These are phyloP conservation scores for Earliella scabrosa DNA, from an alignment of 1,284 basidiomycete genomes.

Conservation along the genomic window DNA sequence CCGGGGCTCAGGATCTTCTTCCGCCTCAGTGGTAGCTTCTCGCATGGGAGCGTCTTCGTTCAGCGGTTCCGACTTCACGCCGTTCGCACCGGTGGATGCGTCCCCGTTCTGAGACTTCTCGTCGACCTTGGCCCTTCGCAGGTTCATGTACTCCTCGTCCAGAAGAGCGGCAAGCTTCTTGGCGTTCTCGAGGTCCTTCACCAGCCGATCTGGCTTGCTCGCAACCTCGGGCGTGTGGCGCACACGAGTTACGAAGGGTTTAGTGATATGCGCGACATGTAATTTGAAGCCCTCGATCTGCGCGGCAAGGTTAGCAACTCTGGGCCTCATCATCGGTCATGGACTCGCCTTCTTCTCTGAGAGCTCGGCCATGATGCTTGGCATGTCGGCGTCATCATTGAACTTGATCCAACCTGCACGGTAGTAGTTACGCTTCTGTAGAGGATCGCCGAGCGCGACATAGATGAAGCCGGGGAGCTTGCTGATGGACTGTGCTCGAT, in stretches of 20 bases:
- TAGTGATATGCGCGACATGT: conserved; percentile 83
- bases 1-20: conserved; percentile 58
- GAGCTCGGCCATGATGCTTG: conserved; percentile 69
- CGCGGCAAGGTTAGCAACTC: conserved; percentile 1
- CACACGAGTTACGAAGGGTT: conserved; percentile 77
- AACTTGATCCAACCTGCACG: conserved; percentile 93
- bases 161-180: conserved; percentile 71
- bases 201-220: conserved; percentile 76
- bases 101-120: conserved; percentile 26
- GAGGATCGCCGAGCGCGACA: conserved; percentile 87
- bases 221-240: conserved; percentile 83
- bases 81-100: conserved; percentile 18
- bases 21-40: conserved; percentile 47
- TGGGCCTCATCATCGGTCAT: neutral
- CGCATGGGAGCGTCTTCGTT: conserved; percentile 49
- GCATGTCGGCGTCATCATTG: conserved; percentile 81
- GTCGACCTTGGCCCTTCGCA: conserved; percentile 51
- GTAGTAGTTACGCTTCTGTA: conserved; percentile 89
- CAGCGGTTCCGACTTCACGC: conserved; percentile 20
- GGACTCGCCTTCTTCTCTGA: conserved; percentile 79
- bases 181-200: conserved; percentile 77
- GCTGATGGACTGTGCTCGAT: conserved; percentile 56
- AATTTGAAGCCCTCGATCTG: conserved; percentile 94
- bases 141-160: conserved; percentile 65
- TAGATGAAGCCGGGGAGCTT: conserved; percentile 76